Evolutionary conservation across 345 rosid genomes (phyloP).

Genomic region (Arabidopsis arenosa): DNA sequence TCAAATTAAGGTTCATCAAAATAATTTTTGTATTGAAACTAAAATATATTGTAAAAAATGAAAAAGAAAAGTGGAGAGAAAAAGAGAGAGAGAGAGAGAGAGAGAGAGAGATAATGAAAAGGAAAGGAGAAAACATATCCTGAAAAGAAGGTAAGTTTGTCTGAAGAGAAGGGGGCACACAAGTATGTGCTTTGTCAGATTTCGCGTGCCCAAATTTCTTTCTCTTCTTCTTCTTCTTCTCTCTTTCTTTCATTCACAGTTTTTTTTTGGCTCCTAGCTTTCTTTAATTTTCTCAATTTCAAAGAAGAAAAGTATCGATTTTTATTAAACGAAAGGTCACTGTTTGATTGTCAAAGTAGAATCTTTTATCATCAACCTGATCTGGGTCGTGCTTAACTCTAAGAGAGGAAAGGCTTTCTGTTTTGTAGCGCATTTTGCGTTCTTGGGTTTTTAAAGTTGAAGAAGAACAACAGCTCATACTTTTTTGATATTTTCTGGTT

Average conservation of each 20-base stretch:
- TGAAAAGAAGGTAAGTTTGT: slow-evolving; percentile 52
- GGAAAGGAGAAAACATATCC: slow-evolving; percentile 47
- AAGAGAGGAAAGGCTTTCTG: slow-evolving; percentile 19
- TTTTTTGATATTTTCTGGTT: slow-evolving; percentile 51
- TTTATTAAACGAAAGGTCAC: slow-evolving; percentile 40
- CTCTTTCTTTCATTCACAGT: slow-evolving; percentile 31
- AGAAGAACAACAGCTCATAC: slow-evolving; percentile 55
- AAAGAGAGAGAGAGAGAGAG: too few relatives aligned
- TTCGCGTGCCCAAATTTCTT: slow-evolving; percentile 43
- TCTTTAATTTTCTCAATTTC: slow-evolving; percentile 6
- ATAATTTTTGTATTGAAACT: too few relatives aligned
- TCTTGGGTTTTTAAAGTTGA: slow-evolving; percentile 49
- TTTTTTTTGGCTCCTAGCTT: slow-evolving; percentile 1
- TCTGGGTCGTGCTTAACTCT: slow-evolving; percentile 26
- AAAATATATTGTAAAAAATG: too few relatives aligned
- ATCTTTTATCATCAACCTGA: slow-evolving; percentile 38
- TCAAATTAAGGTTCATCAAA: too few relatives aligned
- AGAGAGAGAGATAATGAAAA: slow-evolving; percentile 25
- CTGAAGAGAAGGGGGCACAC: slow-evolving; percentile 44
- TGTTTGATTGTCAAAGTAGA: slow-evolving; percentile 27
- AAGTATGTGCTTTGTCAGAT: slow-evolving; percentile 47
- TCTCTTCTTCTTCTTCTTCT: slow-evolving; percentile 2
- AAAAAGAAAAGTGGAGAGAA: too few relatives aligned
- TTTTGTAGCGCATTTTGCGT: slow-evolving; percentile 32
- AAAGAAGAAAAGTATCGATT: slow-evolving; percentile 6